Evolutionary conservation across 2,329 filamentous ascomycete species (phyloP).

Genomic region (Triangularia setosa): DNA sequence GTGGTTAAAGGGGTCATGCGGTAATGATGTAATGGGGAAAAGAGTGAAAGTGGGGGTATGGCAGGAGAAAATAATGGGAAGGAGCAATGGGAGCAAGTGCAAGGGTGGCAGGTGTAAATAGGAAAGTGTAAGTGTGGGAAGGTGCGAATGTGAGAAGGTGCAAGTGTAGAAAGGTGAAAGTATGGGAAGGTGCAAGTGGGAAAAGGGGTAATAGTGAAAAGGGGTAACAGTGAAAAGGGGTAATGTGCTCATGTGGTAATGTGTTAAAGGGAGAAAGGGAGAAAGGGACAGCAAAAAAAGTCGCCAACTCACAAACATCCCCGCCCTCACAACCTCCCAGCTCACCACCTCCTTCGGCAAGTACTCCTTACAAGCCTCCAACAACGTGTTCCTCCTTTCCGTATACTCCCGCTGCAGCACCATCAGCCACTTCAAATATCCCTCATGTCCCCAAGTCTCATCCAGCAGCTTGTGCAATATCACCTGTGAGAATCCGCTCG

Average conservation of each 20-base stretch:
- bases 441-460: constrained; percentile 87
- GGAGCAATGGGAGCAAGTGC: too few relatives aligned
- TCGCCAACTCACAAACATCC: constrained; percentile 88
- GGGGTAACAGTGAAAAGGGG: background rate
- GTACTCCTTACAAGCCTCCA: constrained; percentile 74
- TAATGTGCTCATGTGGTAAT: background rate
- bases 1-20: too few relatives aligned
- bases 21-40: too few relatives aligned
- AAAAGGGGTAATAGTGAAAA: too few relatives aligned
- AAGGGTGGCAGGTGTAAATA: too few relatives aligned
- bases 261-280: background rate
- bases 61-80: too few relatives aligned
- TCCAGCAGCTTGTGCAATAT: constrained; percentile 86
- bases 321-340: constrained; percentile 77
- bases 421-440: constrained; percentile 87
- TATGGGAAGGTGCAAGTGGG: too few relatives aligned
- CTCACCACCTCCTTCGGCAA: constrained; percentile 70
- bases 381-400: constrained; percentile 67
- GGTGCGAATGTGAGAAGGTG: too few relatives aligned
- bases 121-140: too few relatives aligned
- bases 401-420: constrained; percentile 80
- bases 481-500: constrained; percentile 78
- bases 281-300: background rate
- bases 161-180: too few relatives aligned
- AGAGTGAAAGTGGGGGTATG: too few relatives aligned